These are phyloP conservation scores for Podila verticillata DNA, from an alignment of 192 early-diverging fungal species.

Conservation along the genomic window DNA sequence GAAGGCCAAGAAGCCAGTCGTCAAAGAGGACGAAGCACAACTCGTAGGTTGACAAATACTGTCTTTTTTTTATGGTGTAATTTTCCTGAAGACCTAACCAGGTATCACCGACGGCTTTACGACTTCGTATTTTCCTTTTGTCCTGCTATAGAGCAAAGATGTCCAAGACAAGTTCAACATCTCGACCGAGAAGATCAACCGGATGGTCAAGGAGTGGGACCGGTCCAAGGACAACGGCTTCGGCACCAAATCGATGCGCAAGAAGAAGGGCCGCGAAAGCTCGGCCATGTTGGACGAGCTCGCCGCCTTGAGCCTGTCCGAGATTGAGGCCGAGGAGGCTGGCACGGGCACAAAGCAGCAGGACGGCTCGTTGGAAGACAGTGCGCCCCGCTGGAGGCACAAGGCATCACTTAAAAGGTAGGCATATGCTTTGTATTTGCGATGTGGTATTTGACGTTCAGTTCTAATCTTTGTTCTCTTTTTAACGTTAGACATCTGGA, in stretches of 20 bases:
- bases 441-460: neutral
- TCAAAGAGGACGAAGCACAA: slow-evolving; percentile 54
- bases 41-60: slow-evolving; percentile 39
- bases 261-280: slow-evolving; percentile 33
- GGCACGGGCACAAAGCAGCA: neutral
- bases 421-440: neutral
- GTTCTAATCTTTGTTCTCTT: neutral
- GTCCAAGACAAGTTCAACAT: slow-evolving; percentile 64
- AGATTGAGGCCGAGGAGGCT: slow-evolving; percentile 3
- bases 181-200: slow-evolving; percentile 54
- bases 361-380: neutral
- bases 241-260: slow-evolving; percentile 23
- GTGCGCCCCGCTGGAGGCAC: slow-evolving; percentile 27
- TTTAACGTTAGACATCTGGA: slow-evolving; percentile 37
- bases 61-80: neutral
- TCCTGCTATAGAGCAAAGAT: slow-evolving; percentile 51
- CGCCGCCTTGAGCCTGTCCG: slow-evolving; percentile 13
- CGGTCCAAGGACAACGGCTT: slow-evolving; percentile 21
- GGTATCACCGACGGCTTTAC: too few relatives aligned
- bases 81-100: neutral
- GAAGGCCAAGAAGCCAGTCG: slow-evolving; percentile 11
- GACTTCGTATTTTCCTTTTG: too few relatives aligned
- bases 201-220: slow-evolving; percentile 59
- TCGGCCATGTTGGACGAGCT: slow-evolving; percentile 37
- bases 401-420: slow-evolving; percentile 36